Base-by-base conservation (phyloP, 73 alveolate species). In the Strombidium stylifer region DNA sequence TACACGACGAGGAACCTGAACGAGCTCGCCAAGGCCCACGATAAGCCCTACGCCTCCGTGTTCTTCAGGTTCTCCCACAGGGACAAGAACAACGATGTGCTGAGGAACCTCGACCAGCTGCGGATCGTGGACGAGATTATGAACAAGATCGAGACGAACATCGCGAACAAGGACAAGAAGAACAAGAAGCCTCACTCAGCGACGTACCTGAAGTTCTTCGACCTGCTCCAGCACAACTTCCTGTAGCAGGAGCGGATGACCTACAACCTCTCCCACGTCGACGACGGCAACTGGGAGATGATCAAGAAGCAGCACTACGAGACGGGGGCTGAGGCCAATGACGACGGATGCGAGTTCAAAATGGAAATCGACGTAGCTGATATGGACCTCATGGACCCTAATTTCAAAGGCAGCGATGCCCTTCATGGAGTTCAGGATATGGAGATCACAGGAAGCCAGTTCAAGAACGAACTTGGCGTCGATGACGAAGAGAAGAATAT, bases 51-150 rank as follows among this genome's bases (percentile, higher is more conserved):
- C 18, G 89, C 89, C 23, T 52, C 69, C 19, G 82, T 76, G 40
- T 76, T 66, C 55, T 76, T 76, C 45, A 64, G 89, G 30, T 76
- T 65, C 50, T 66, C 82, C 3, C 89, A 76, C 40, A 21, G 89
- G 39, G 82, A 66, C 50, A 36, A 47, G 25, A n/a, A 50, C 7
- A 58, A 67, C 4, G 19, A 42, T 0, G 4, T 42, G 4, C 44
- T 76, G 15, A 45, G 68, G 40, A 76, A 66, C 36, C 52, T 51
- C 20, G 60, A 64, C 21, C 70, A 76, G 40, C 35, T 36, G 31
- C 6, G 25, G 7, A 76, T 76, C 16, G 82, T 76, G 12, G 77
- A 76, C 30, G 76, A 51, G 15, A 52, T 76, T 56, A 37, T 53
- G 27, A 37, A 27, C 34, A 64, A 64, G 42, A 46, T 64, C 42